A percentile compares a stretch with the other conserved stretches of the same genome.
Conservation (phyloP, 352 stramenopile species). For the Globisporangium rhizosaccharum region DNA sequence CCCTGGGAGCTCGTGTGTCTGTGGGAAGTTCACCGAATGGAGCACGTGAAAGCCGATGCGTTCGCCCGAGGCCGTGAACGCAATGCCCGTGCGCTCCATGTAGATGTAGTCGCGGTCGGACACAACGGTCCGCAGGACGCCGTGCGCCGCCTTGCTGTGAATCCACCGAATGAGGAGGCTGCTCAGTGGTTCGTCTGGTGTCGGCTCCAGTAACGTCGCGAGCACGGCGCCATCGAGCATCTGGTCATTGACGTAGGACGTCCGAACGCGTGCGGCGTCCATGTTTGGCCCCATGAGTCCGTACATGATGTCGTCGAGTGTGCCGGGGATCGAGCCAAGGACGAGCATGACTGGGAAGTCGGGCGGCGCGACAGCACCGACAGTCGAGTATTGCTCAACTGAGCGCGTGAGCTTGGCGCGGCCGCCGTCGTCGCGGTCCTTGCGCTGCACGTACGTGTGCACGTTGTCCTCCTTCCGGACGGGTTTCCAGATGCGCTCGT, state of each 20-base stretch:
- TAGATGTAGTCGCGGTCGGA: constrained; percentile 29
- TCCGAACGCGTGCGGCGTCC: constrained; percentile 5
- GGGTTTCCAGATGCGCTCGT: constrained; percentile 11
- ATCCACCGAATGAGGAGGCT: constrained; percentile 34
- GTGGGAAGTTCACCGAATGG: constrained; percentile 27
- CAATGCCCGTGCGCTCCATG: constrained; percentile 23
- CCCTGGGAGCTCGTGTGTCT: constrained; percentile 3
- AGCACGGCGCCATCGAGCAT: constrained; percentile 23
- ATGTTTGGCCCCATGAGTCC: constrained; percentile 6
- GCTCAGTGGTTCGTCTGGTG: constrained; percentile 18
- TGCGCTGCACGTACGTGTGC: constrained; percentile 10
- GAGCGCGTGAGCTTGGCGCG: constrained; percentile 32
- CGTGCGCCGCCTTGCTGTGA: constrained; percentile 15
- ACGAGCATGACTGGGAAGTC: constrained; percentile 12
- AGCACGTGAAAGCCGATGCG: constrained; percentile 29
- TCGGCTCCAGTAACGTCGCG: constrained; percentile 10
- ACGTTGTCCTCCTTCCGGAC: constrained; percentile 4
- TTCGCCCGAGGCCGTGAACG: constrained; percentile 18
- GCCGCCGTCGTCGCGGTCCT: constrained; percentile 43
- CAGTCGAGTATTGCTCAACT: not conserved
- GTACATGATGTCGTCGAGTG: constrained; percentile 17
- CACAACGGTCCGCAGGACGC: constrained; percentile 21
- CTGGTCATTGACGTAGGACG: constrained; percentile 5
- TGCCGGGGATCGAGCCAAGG: constrained; percentile 4
- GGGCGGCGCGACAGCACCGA: not conserved